Evolutionary conservation across 148 eudicot genomes (phyloP), one percentile per base, ranked within the genome.

Genomic region (Agrostemma githago): DNA sequence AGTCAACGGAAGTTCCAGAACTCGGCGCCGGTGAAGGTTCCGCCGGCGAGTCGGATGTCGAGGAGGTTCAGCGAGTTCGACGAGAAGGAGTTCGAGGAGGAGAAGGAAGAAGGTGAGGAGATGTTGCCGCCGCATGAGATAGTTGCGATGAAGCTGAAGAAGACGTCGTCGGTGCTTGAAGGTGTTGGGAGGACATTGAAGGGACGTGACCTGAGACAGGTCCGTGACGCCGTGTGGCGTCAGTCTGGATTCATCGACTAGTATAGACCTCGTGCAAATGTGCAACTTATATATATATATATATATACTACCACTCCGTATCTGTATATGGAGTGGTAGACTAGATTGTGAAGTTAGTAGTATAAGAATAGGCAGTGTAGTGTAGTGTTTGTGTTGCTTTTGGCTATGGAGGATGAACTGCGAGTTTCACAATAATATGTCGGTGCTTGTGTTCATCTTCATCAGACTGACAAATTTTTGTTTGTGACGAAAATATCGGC

Each of bases 61-160:
- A 74, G 62, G 56, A 68, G 61, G 66, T 74, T 71, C 46, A 67
- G 72, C 17, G 70, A 78, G 58, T 51, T 80, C 0, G 81, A 62
- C 3, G 71, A 40, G 19, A 5, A 9, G 5, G 46, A 74, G 5
- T n/a, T n/a, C n/a, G 73, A 57, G 0, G 86, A 76, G 5, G 82
- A 81, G 2, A 83, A 66, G 0, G 87, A 82, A 4, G 95, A 88
- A 4, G 95, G 86, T 1, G 88, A 83, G n/a, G 85, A 83, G 86
- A 84, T 88, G 87, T 62, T 90, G 73, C 95, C 91, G 80, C 95
- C 95, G 59, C 95, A 90, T 42, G 95, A 90, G 85, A 86, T 90
- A 6, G 95, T 86, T 1, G 94, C 85, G 37, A 20, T 81, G 88
- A 80, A 86, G 86, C 7, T 86, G 75, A 82, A 79, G 44, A 76